Conservation (phyloP, 2,329 filamentous ascomycete species). For the Trichoderma guizhouense region DNA sequence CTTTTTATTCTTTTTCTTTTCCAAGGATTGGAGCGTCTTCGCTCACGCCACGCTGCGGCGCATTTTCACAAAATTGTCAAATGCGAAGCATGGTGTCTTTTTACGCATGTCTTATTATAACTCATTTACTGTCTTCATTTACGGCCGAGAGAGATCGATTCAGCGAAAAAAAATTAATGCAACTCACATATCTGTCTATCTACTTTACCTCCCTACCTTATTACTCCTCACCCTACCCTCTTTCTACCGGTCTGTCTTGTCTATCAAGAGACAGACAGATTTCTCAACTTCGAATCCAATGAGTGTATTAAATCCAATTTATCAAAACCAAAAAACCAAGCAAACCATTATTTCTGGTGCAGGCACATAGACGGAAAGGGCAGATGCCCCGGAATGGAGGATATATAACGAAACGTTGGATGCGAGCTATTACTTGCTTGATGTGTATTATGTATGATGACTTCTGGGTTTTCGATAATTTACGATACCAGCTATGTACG, state of each 20-base stretch:
- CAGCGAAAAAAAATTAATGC: conserved; percentile 6
- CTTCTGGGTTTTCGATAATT: not conserved
- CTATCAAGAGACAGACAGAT: not conserved
- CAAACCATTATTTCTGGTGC: not conserved
- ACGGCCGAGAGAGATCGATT: not conserved
- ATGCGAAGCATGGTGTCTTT: conserved; percentile 2
- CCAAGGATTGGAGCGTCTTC: not conserved
- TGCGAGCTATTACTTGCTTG: not conserved
- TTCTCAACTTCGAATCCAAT: not conserved
- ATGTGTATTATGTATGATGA: not conserved
- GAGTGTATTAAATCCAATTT: not conserved
- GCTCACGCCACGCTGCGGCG: not conserved
- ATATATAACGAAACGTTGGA: not conserved
- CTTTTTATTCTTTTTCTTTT: not conserved
- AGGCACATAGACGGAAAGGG: not conserved
- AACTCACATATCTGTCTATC: not conserved
- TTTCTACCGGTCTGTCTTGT: not conserved
- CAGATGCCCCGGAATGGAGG: not conserved
- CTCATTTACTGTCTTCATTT: not conserved
- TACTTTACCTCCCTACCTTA: not conserved
- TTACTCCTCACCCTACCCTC: not conserved
- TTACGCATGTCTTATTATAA: not conserved
- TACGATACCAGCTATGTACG: not conserved
- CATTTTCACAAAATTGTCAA: conserved; percentile 15
- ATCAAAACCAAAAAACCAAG: not conserved